Percentiles rank a stretch among this genome's conserved stretches.
phyloP scores from a whole-genome alignment of 768 basidiomycete genomes.

The Peribolospora baueri region DNA sequence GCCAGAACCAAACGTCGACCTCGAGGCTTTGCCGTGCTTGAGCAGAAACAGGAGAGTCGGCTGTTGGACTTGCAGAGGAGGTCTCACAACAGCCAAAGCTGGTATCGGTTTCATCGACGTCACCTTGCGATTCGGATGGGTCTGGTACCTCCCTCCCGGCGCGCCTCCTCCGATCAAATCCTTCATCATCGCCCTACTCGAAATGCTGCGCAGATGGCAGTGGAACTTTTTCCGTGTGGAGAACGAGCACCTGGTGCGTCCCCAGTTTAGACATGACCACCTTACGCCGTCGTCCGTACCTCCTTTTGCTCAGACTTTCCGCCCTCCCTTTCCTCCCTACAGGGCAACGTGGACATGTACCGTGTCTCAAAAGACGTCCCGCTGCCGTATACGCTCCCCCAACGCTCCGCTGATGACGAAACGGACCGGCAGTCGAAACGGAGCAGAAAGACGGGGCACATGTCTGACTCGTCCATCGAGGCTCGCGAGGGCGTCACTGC shows the following conservation, averaged over 20 bases:
- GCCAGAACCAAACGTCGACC: too few relatives aligned
- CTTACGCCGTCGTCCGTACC: neutral
- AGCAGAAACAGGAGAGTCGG: too few relatives aligned
- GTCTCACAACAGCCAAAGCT: too few relatives aligned
- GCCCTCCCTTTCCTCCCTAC: conserved; percentile 16
- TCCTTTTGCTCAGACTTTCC: neutral
- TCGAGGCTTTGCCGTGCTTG: too few relatives aligned
- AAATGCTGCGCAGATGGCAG: conserved; percentile 54
- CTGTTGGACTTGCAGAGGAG: too few relatives aligned
- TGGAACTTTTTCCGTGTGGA: conserved; percentile 86
- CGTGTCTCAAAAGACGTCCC: conserved; percentile 67
- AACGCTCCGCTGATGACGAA: too few relatives aligned
- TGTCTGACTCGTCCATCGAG: too few relatives aligned
- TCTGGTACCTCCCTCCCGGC: conserved; percentile 40
- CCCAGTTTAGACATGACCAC: too few relatives aligned
- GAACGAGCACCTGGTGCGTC: conserved; percentile 39
- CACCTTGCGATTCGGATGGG: conserved; percentile 55
- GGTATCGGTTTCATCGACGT: too few relatives aligned
- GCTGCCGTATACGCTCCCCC: conserved; percentile 33
- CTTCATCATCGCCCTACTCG: conserved; percentile 45
- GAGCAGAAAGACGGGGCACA: too few relatives aligned
- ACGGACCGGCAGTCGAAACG: too few relatives aligned
- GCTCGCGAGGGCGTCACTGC: too few relatives aligned
- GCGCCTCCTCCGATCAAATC: conserved; percentile 28
- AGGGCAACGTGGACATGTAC: conserved; percentile 73